Percentiles rank a stretch among this genome's conserved stretches.
phyloP scores from a whole-genome alignment of 495 filamentous ascomycete species.

The Chaetomium fimeti region DNA sequence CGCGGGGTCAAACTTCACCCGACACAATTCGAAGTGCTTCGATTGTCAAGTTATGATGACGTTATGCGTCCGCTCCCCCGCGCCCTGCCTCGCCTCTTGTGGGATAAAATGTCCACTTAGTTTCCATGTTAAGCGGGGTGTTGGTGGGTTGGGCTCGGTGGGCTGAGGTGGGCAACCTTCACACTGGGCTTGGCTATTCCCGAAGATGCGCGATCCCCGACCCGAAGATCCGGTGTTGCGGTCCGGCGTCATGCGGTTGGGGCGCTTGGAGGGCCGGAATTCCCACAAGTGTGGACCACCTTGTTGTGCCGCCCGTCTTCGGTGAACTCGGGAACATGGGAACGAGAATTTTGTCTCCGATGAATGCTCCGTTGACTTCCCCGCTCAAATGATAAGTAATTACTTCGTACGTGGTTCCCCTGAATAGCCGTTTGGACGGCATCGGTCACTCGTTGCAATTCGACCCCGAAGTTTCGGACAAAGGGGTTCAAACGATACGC shows the following conservation, averaged over 20 bases:
- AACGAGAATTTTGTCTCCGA: background rate
- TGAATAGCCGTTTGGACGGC: background rate
- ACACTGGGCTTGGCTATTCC: background rate
- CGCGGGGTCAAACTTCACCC: background rate
- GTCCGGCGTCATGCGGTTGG: slow-evolving; percentile 7
- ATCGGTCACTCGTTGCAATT: background rate
- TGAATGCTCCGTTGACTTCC: background rate
- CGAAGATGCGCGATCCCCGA: background rate
- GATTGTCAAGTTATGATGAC: slow-evolving; percentile 15
- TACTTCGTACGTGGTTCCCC: background rate
- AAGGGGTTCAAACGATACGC: background rate
- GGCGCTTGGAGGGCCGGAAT: background rate
- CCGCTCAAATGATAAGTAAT: slow-evolving; percentile 10
- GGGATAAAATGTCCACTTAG: background rate
- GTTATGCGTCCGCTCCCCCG: slow-evolving; percentile 11
- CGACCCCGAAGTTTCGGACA: background rate
- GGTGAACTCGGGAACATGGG: background rate
- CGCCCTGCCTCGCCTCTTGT: background rate
- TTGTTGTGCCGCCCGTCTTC: background rate
- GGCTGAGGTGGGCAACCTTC: too few relatives aligned
- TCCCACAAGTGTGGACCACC: slow-evolving; percentile 1
- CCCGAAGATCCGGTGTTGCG: slow-evolving; percentile 4
- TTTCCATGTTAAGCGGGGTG: slow-evolving; percentile 1
- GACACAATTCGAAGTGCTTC: slow-evolving; percentile 13
- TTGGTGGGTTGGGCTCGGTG: too few relatives aligned